Base-by-base conservation (phyloP, 2,329 filamentous ascomycete species). In the Ophiostoma ips region DNA sequence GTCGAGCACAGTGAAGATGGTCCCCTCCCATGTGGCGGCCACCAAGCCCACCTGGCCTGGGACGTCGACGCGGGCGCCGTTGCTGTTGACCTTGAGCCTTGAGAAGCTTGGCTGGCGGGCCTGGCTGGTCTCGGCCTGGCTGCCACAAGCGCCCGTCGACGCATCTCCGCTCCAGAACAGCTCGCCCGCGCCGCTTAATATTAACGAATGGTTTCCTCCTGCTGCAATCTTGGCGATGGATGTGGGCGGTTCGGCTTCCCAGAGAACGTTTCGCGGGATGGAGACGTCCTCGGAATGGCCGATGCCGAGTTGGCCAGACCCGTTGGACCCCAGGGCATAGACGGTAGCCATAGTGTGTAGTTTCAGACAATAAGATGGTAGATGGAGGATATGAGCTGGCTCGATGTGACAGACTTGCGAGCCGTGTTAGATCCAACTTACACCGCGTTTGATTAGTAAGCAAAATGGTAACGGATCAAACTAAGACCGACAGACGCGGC, bases 161-260 rank as follows among this genome's bases (percentile, higher is more conserved):
- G 66, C 69, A 52, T 81, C 76, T 1, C 88, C 88, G 43, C 79
- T 74, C 59, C 76, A 80, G 59, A 77, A 84, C 0, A 89, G 67
- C 1, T 66, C 57, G 0, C 82, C 81, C 24, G 69, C 61, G 4
- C 68, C 60, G n/a, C 75, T 77, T 11, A 88, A 68, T 10, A 94
- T 62, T 4, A 95, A 66, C 0, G 87, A 94, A 63, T 95, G 90
- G 60, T 95, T 95, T 1, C 89, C 89, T 4, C 90, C 90, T 8
- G 86, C 71, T 18, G 68, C 67, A 10, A 73, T 62, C 38, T 62
- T 63, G 48, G 61, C 57, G 50, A 72, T 62, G 15, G 63, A 55
- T 24, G 62, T 59, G 13, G 67, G 61, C 28, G 59, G 57, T 7
- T 48, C 35, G 5, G 33, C 18, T 8, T 30, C 61, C 62, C 86